Conservation (phyloP, 148 eudicot genomes). For the Vaccinium myrtillus region DNA sequence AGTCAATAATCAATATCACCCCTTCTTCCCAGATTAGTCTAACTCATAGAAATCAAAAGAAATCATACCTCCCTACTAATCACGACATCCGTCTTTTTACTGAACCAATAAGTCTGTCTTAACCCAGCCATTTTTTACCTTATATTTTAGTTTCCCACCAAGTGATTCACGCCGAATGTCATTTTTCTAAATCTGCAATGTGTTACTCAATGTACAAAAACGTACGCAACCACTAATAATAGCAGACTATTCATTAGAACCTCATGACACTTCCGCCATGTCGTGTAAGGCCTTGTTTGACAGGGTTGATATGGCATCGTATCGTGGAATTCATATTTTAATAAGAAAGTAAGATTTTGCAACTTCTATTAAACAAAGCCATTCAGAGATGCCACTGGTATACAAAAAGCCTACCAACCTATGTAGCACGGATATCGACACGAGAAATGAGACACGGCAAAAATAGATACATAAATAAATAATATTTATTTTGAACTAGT, state of each 20-base stretch:
- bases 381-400: not conserved
- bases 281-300: not conserved
- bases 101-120: not conserved
- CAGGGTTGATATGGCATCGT: not conserved
- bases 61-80: not conserved
- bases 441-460: too few relatives aligned
- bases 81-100: not conserved
- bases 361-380: not conserved
- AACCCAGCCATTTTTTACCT: not conserved
- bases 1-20: not conserved
- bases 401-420: not conserved
- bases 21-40: not conserved
- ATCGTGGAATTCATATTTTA: not conserved
- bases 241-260: not conserved
- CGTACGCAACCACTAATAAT: not conserved
- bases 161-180: not conserved
- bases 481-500: too few relatives aligned
- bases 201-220: not conserved
- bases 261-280: not conserved
- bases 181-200: not conserved
- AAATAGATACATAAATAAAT: too few relatives aligned
- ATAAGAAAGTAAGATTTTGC: not conserved
- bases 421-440: not conserved
- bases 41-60: not conserved
- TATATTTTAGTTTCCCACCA: not conserved